Evolutionary conservation across 1,284 basidiomycete genomes (phyloP), one percentile per base, ranked within the genome.

Genomic region (Crocinoboletus sp.): DNA sequence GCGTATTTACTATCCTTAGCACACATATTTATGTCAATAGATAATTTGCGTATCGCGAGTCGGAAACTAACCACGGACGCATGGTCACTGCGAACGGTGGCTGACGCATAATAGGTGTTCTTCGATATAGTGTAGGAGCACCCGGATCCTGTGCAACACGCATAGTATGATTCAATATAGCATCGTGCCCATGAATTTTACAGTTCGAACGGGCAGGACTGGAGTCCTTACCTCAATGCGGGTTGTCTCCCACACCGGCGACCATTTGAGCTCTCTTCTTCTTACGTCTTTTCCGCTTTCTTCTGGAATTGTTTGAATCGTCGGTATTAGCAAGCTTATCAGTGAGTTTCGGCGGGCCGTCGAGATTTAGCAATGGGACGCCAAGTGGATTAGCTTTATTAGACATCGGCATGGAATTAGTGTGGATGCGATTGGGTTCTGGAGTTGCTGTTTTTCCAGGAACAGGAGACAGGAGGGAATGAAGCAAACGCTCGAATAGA

Each of bases 321-420:
- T 53, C 55, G 19, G 61, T 58, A n/a, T 60, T 58, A 28, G 69
- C 71, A 28, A 55, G 54, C 25, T 65, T 60, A 31, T 60, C 56
- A 16, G 20, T 29, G 27, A 61, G 61, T 20, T 59, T 64, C 33
- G 65, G 72, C n/a, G 75, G 74, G 2, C 78, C 77, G 19, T 61
- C 63, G 11, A 85, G 68, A 51, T 85, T 85, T 22, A 84, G 65
- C 16, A 84, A 49, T 11, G 77, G 73, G 2, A 65, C 47, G 40
- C 65, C 46, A 38, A 49, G 41, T 33, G 23, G 46, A 22, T 47
- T 50, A 32, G 35, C 41, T 51, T 42, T 48, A 36, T 51, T 53
- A 41, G 46, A 39, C 23, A 38, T 22, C 9, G 27, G 12, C 29
- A 39, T 34, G 29, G 41, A 43, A 38, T 37, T 27, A 29, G 29